phyloP scores from a whole-genome alignment of 768 basidiomycete species.

The Collybia mongolica region DNA sequence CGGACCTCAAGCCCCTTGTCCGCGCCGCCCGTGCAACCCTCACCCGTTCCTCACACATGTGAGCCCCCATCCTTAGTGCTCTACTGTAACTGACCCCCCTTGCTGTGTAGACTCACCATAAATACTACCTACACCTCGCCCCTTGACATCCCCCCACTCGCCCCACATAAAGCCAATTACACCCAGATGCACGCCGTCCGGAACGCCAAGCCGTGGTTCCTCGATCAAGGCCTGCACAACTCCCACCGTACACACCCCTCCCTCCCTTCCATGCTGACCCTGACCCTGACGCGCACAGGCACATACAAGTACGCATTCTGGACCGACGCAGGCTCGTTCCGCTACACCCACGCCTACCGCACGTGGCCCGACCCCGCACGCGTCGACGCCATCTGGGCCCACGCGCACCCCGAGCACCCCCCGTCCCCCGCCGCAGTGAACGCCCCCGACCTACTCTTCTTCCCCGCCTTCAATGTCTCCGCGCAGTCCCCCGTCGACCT shows the following conservation, averaged over 20 bases:
- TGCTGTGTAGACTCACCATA: slow-evolving; percentile 7
- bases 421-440: neutral
- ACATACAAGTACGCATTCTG: slow-evolving; percentile 56
- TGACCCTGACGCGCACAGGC: slow-evolving; percentile 7
- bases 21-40: slow-evolving; percentile 10
- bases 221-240: slow-evolving; percentile 37
- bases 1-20: slow-evolving; percentile 32
- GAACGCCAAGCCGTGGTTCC: slow-evolving; percentile 53
- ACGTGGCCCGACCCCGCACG: slow-evolving; percentile 39
- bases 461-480: slow-evolving; percentile 41
- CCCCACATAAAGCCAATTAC: slow-evolving; percentile 32
- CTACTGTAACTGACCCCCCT: neutral
- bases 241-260: too few species aligned
- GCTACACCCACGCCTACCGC: slow-evolving; percentile 39
- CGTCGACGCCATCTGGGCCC: slow-evolving; percentile 38
- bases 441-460: slow-evolving; percentile 40
- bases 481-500: slow-evolving; percentile 16
- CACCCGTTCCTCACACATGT: neutral
- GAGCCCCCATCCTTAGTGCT: too few species aligned
- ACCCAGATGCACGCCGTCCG: slow-evolving; percentile 48
- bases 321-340: slow-evolving; percentile 56
- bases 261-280: neutral
- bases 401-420: slow-evolving; percentile 30
- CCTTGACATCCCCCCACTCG: slow-evolving; percentile 47
- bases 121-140: slow-evolving; percentile 29